A percentile compares a stretch with the other conserved stretches of the same genome.
These are phyloP conservation scores for Nemania bipapillata DNA, from an alignment of 2,329 filamentous ascomycete genomes.

Conservation along the genomic window DNA sequence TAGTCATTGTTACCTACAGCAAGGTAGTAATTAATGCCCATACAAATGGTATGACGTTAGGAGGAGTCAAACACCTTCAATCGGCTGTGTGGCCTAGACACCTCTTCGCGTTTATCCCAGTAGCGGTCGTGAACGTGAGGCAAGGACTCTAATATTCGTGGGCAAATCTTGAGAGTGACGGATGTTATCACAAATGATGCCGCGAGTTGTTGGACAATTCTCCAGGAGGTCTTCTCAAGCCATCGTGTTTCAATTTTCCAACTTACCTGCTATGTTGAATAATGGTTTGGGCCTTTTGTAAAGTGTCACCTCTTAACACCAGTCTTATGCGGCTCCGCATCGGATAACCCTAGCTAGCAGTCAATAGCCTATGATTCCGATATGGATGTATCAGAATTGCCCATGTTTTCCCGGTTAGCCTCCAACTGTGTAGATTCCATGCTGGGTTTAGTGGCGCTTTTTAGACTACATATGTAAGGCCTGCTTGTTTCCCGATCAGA, in stretches of 20 bases:
- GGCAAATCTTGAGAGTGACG: neutral
- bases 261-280: neutral
- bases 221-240: neutral
- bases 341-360: neutral
- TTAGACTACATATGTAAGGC: neutral
- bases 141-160: neutral
- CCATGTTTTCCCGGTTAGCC: neutral
- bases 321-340: neutral
- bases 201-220: neutral
- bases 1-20: neutral
- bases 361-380: neutral
- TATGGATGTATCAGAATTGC: neutral
- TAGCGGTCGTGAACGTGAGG: neutral
- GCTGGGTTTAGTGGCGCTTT: neutral
- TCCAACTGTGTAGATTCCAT: neutral
- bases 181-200: neutral
- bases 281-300: neutral
- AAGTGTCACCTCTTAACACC: neutral
- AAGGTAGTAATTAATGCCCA: constrained; percentile 14
- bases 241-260: neutral
- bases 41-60: neutral
- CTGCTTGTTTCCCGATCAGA: neutral
- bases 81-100: neutral
- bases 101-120: neutral
- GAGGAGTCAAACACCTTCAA: neutral